Percentiles rank a stretch among this genome's conserved stretches.
Evolutionary conservation across 2,329 filamentous ascomycete genomes (phyloP).

Genomic region (Neurospora crassa): DNA sequence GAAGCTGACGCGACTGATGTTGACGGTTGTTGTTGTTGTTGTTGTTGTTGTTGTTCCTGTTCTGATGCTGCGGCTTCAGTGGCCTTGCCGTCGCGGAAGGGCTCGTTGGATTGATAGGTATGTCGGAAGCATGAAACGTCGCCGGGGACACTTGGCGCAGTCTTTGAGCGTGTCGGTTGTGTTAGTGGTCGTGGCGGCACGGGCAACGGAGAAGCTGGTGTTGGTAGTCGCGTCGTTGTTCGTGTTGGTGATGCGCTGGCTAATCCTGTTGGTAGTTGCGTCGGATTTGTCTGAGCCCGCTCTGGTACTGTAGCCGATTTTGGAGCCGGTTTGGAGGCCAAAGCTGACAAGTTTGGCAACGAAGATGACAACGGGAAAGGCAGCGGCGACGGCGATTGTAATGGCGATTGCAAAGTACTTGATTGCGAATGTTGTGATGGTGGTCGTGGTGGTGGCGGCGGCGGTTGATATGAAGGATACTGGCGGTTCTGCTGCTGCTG

Average conservation of each 20-base stretch:
- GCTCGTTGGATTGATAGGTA: background rate
- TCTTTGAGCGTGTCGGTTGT: background rate
- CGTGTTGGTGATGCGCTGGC: background rate
- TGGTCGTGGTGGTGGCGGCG: background rate
- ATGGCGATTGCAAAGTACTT: background rate
- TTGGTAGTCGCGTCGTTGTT: background rate
- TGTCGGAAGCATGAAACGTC: background rate
- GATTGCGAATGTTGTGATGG: background rate
- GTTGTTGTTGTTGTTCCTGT: background rate
- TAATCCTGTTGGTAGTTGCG: background rate
- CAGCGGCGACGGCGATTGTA: background rate
- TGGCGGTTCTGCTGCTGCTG: background rate
- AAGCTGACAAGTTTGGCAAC: background rate
- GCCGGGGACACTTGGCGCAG: background rate
- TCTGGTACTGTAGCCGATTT: background rate
- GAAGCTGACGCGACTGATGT: background rate
- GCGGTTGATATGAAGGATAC: background rate
- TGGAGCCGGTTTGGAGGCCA: background rate
- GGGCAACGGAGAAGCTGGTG: background rate
- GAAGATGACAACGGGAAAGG: background rate
- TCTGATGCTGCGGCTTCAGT: background rate
- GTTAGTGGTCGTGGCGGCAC: background rate
- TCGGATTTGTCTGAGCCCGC: background rate
- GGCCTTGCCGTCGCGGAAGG: background rate
- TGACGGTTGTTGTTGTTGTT: background rate